phyloP scores from a whole-genome alignment of 306 rosid species.

The Quercus variabilis region DNA sequence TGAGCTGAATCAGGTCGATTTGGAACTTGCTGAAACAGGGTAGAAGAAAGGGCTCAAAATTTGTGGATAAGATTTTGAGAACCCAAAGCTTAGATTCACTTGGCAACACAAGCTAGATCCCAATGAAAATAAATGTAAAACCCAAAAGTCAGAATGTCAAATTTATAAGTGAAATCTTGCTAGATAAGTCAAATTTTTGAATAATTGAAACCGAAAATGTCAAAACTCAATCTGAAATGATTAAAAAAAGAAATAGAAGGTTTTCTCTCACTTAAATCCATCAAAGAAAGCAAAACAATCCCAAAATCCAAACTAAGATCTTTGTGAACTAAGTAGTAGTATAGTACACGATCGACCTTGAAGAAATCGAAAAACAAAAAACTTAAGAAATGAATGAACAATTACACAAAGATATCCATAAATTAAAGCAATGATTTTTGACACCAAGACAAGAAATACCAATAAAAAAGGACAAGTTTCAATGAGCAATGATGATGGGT shows the following conservation, averaged over 20 bases:
- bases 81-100: constrained; percentile 12
- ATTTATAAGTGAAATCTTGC: not conserved
- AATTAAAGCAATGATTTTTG: not conserved
- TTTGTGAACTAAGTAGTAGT: not conserved
- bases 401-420: not conserved
- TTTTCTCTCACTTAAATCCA: constrained; percentile 16
- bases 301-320: constrained; percentile 27
- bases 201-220: no score
- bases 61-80: constrained; percentile 5
- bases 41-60: not conserved
- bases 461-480: no score
- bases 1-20: no score
- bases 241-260: not conserved
- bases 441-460: not conserved
- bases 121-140: not conserved
- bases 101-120: not conserved
- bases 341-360: not conserved
- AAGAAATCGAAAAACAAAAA: not conserved
- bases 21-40: not conserved
- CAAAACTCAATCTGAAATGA: not conserved
- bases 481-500: not conserved
- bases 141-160: not conserved
- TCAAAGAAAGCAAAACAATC: not conserved
- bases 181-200: not conserved
- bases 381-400: not conserved